Percentiles rank a stretch among this genome's conserved stretches.
These are phyloP conservation scores for Podila epicladia DNA, from an alignment of 192 early-diverging fungal species.

Conservation along the genomic window DNA sequence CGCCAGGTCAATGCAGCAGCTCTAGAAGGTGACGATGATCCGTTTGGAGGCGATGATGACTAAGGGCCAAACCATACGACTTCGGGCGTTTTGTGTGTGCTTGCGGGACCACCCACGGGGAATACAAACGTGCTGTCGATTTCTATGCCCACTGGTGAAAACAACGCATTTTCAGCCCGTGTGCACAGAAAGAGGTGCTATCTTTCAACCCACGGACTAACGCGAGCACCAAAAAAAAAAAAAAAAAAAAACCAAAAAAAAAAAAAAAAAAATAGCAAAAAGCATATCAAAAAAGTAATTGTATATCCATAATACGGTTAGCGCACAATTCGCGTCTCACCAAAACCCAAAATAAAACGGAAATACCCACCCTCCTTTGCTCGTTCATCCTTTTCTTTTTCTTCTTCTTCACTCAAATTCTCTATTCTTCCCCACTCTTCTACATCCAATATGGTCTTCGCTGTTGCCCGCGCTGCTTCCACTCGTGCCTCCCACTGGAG, in stretches of 20 bases:
- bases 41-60: slow-evolving; percentile 32
- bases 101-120: too few relatives aligned
- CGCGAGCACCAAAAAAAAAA: not conserved
- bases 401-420: not conserved
- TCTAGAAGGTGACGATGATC: slow-evolving; percentile 25
- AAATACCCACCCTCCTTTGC: not conserved
- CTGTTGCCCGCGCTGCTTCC: slow-evolving; percentile 41
- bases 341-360: too few relatives aligned
- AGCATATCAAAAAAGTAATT: too few relatives aligned
- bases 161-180: too few relatives aligned
- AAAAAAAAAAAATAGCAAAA: not conserved
- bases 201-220: not conserved
- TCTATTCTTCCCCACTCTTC: slow-evolving; percentile 3
- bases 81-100: too few relatives aligned
- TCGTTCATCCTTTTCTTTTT: not conserved
- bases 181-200: not conserved
- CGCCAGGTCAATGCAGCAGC: slow-evolving; percentile 26
- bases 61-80: not conserved
- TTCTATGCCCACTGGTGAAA: too few relatives aligned
- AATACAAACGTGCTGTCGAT: too few relatives aligned
- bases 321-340: too few relatives aligned
- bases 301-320: too few relatives aligned
- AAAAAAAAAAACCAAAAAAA: too few relatives aligned
- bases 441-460: slow-evolving; percentile 32
- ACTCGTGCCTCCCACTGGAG: slow-evolving; percentile 46